Evolutionary conservation across 139 green algal genomes (phyloP), one percentile per base, ranked within the genome.

Genomic region (Coelastrella sp.): DNA sequence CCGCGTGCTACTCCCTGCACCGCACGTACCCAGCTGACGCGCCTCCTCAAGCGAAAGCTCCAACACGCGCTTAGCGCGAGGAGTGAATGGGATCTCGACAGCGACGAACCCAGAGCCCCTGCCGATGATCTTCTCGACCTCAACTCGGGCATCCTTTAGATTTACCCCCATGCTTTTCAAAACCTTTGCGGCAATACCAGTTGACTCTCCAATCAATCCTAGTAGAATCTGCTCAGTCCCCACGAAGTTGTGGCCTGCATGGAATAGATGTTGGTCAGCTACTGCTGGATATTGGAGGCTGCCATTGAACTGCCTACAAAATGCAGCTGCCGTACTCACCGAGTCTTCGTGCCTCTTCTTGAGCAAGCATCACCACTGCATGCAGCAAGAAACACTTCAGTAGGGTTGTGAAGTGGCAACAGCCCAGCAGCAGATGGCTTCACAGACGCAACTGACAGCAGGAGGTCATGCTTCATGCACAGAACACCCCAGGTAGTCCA

Each of bases 41-140:
- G 98, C 98, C 94, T 99, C 98, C 92, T 99, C 98, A 78, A 99
- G 92, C 4, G 96, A 98, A 75, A 99, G 96, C 94, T 99, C 98
- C 93, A 99, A 94, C 61, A 99, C 98, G 15, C 98, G 97, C 96
- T 99, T 99, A 19, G 98, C 98, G 49, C 98, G 95, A 0, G 98
- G 98, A 5, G 98, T 99, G 94, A 99, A 99, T 20, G 98, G 98
- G 92, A 99, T 99, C 90, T 99, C 98, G 19, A 99, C 98, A 7
- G 98, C 98, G 7, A 99, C 98, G 84, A 99, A 99, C 19, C 98
- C 98, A 58, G 91, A 97, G 92, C 98, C 98, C 9, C 98, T 94
- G 57, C 98, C 98, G 89, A 99, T 99, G 91, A 99, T 98, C 94
- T 99, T 99, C 95, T 99, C 98, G 3, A 99, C 97, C 95, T 99